phyloP scores from a whole-genome alignment of 1,284 basidiomycete genomes.

The Boletus sp. region DNA sequence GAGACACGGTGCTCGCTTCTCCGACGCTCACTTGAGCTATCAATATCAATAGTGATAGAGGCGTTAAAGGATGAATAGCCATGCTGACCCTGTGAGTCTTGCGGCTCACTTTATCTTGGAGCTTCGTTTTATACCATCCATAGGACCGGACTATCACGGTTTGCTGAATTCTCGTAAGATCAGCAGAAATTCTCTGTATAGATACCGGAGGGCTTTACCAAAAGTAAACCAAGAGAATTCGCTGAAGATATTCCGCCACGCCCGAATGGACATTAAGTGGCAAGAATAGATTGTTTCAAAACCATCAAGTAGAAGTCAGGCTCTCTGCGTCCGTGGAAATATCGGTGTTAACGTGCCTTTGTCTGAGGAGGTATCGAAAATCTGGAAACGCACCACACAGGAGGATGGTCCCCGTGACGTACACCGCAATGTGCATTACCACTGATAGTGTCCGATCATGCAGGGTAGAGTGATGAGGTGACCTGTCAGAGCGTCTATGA shows the following conservation, averaged over 20 bases:
- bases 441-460: background rate
- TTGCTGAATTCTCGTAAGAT: background rate
- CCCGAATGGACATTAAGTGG: constrained; percentile 6
- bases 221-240: no score
- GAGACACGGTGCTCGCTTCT: constrained; percentile 35
- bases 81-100: constrained; percentile 6
- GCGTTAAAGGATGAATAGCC: constrained; percentile 4
- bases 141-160: background rate
- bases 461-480: no score
- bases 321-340: constrained; percentile 1
- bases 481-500: no score
- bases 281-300: background rate
- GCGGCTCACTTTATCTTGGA: background rate
- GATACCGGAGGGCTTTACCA: no score
- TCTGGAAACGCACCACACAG: background rate
- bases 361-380: no score
- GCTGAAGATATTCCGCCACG: background rate
- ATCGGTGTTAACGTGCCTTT: constrained; percentile 6
- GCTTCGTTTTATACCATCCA: constrained; percentile 1
- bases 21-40: constrained; percentile 1
- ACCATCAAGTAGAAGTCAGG: background rate
- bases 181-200: background rate
- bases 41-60: background rate
- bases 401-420: background rate
- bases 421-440: no score